A percentile compares a stretch with the other conserved stretches of the same genome.
phyloP scores from a whole-genome alignment of 148 eudicot species.

The Rhododendron williamsianum region DNA sequence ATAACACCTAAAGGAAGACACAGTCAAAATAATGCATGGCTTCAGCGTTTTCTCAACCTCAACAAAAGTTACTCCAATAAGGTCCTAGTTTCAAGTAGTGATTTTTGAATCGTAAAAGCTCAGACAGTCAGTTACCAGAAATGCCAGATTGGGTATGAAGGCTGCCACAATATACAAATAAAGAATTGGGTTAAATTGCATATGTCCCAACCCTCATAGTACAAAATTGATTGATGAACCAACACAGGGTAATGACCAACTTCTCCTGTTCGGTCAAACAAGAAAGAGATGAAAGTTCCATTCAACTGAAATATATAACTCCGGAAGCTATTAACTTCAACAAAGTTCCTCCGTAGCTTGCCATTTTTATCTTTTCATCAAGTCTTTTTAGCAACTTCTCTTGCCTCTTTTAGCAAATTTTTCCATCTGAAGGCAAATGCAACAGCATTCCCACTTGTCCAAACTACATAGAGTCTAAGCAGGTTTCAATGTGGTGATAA shows the following conservation, averaged over 20 bases:
- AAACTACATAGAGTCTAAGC: background rate
- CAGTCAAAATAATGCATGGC: background rate
- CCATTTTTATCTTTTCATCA: background rate
- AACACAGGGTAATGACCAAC: background rate
- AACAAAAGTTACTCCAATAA: background rate
- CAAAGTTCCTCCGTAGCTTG: background rate
- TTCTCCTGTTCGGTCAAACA: background rate
- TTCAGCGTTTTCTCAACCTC: background rate
- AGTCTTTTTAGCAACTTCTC: background rate
- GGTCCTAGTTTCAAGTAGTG: background rate
- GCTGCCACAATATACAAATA: background rate
- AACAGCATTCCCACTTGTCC: background rate
- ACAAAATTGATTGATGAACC: background rate
- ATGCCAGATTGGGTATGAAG: background rate
- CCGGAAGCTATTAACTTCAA: background rate
- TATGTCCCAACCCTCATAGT: background rate
- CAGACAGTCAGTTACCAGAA: background rate
- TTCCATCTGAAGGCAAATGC: background rate
- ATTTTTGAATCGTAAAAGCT: background rate
- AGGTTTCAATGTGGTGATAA: background rate
- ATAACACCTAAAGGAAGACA: background rate
- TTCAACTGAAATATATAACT: background rate
- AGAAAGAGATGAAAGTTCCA: background rate
- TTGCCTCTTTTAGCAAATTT: background rate
- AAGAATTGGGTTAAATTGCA: background rate